phyloP scores from a whole-genome alignment of 352 stramenopile genomes.

The Phytophthora ohioensis region DNA sequence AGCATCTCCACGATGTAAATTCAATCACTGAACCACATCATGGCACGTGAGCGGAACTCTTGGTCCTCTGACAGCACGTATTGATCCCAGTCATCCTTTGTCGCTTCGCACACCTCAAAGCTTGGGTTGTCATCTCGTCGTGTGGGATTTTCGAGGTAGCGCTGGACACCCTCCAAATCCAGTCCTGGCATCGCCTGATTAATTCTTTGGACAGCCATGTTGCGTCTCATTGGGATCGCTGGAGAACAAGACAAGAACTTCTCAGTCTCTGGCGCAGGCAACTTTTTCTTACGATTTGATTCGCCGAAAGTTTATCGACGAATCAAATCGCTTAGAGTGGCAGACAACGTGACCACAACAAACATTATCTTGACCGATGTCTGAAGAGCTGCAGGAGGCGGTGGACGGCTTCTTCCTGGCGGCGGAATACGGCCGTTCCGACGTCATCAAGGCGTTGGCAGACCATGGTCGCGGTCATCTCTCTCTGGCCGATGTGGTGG shows the following conservation, averaged over 20 bases:
- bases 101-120: background rate
- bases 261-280: too few relatives aligned
- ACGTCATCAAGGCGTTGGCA: conserved; percentile 86
- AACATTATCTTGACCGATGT: conserved; percentile 16
- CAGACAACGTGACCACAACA: conserved; percentile 24
- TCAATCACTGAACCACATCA: background rate
- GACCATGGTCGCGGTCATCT: conserved; percentile 69
- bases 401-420: conserved; percentile 86
- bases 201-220: background rate
- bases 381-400: conserved; percentile 69
- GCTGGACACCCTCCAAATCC: background rate
- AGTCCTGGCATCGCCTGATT: background rate
- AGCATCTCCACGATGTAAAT: background rate
- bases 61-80: background rate
- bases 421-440: conserved; percentile 80
- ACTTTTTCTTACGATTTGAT: too few relatives aligned
- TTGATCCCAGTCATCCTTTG: background rate
- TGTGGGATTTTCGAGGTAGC: background rate
- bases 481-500: conserved; percentile 62
- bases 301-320: conserved; percentile 21
- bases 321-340: conserved; percentile 41
- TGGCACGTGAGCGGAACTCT: background rate
- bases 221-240: too few relatives aligned
- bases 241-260: too few relatives aligned
- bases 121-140: background rate